A percentile compares a stretch with the other conserved stretches of the same genome.
These are phyloP conservation scores for Acanthamoeba divionensis DNA, from an alignment of 208 protist genomes.

Conservation along the genomic window DNA sequence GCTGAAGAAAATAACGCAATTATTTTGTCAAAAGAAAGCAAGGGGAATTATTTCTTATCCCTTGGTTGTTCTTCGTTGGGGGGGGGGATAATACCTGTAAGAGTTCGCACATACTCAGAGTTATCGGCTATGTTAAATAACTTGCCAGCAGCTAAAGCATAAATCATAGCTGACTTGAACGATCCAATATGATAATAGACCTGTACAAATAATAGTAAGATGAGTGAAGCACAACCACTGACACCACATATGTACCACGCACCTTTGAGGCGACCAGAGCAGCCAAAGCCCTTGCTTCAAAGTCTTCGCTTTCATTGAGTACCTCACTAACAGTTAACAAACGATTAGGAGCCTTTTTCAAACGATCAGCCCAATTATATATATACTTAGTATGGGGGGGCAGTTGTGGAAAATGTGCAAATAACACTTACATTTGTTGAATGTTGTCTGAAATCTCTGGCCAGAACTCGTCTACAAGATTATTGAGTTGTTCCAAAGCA, in stretches of 20 bases:
- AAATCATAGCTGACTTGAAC: constrained; percentile 92
- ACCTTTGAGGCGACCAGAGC: constrained; percentile 90
- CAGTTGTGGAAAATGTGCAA: not conserved
- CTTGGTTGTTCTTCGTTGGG: not conserved
- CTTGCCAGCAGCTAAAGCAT: constrained; percentile 91
- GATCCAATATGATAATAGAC: constrained; percentile 97
- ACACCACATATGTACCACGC: not conserved
- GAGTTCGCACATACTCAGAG: constrained; percentile 77
- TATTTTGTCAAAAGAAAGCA: not conserved
- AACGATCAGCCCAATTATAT: not conserved
- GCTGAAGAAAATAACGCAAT: constrained; percentile 68
- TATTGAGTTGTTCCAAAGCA: constrained; percentile 76
- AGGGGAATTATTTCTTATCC: too few relatives aligned
- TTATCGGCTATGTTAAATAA: constrained; percentile 88
- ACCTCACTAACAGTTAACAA: constrained; percentile 60
- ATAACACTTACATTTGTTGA: constrained; percentile 66
- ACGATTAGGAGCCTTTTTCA: not conserved
- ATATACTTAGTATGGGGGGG: not conserved
- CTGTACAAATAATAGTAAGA: constrained; percentile 58
- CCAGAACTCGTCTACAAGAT: constrained; percentile 84
- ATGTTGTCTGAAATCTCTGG: constrained; percentile 81
- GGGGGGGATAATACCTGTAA: constrained; percentile 73
- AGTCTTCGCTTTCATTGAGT: constrained; percentile 78
- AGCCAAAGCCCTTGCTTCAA: constrained; percentile 79
- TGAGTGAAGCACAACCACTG: not conserved